Conservation (phyloP, 2,329 filamentous ascomycete species). For the Arthrobotrys musiformis region DNA sequence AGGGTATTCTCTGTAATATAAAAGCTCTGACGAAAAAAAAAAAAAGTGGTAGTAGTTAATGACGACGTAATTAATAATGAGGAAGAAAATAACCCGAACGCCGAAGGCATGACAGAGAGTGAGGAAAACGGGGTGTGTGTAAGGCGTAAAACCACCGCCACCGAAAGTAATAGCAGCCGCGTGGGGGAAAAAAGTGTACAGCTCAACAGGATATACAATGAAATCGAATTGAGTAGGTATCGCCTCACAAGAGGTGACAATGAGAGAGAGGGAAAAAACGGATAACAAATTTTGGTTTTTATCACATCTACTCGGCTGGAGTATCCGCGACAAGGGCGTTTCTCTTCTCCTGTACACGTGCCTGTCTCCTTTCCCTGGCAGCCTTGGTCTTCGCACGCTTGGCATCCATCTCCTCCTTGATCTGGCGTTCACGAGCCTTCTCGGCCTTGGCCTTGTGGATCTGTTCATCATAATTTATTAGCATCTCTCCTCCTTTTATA, state of each 20-base stretch:
- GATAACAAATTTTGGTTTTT: constrained; percentile 23
- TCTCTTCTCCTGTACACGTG: constrained; percentile 91
- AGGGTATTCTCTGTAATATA: no score
- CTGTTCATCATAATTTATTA: constrained; percentile 66
- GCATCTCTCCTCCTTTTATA: neutral
- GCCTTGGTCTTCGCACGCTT: constrained; percentile 99
- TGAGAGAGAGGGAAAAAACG: constrained; percentile 33
- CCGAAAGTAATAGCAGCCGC: neutral
- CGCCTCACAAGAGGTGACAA: no score
- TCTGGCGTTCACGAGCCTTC: constrained; percentile 92
- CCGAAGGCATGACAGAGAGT: constrained; percentile 55
- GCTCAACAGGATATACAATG: constrained; percentile 46
- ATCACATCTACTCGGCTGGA: constrained; percentile 42
- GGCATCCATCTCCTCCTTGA: constrained; percentile 99
- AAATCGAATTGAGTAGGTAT: constrained; percentile 46
- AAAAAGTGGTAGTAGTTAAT: no score
- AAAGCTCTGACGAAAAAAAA: no score
- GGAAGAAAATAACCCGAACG: constrained; percentile 52
- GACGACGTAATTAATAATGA: constrained; percentile 43
- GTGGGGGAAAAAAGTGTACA: constrained; percentile 38
- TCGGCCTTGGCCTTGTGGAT: constrained; percentile 99
- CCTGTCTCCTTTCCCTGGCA: constrained; percentile 96
- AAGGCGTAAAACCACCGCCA: neutral
- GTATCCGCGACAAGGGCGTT: constrained; percentile 80
- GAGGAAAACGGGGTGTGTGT: constrained; percentile 6